Conservation (phyloP, 1,139 yeast genomes). For the Suhomyces atakaporum region DNA sequence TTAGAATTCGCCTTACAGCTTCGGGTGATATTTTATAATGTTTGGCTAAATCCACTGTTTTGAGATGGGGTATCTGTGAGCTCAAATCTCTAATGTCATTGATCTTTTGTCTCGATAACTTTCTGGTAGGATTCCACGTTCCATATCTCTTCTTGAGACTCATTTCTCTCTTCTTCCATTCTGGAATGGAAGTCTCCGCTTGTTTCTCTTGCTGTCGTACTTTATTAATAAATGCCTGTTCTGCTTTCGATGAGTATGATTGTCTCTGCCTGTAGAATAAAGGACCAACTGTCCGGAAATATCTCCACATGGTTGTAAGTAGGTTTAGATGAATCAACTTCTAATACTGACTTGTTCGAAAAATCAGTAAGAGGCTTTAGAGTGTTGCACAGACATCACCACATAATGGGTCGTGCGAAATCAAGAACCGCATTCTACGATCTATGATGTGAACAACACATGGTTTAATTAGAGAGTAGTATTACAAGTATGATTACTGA, state of each 20-base stretch:
- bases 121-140: constrained; percentile 70
- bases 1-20: constrained; percentile 75
- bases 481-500: constrained; percentile 70
- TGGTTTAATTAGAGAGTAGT: not conserved
- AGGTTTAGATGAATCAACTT: too few species aligned
- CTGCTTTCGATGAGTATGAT: constrained; percentile 7
- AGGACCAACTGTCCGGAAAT: not conserved
- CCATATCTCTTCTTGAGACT: constrained; percentile 62
- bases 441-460: constrained; percentile 5
- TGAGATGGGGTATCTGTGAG: constrained; percentile 57
- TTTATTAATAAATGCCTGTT: constrained; percentile 19
- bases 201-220: constrained; percentile 16
- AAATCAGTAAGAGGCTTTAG: too few species aligned
- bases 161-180: constrained; percentile 70
- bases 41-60: constrained; percentile 60
- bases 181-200: constrained; percentile 18
- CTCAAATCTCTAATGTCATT: constrained; percentile 62
- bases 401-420: constrained; percentile 1
- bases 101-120: constrained; percentile 70
- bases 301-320: not conserved
- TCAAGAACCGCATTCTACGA: not conserved
- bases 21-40: constrained; percentile 78
- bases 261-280: constrained; percentile 1
- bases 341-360: too few species aligned
- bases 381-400: too few species aligned